These are phyloP conservation scores for Astrocystis sublimbata DNA, from an alignment of 495 filamentous ascomycete genomes.

Conservation along the genomic window DNA sequence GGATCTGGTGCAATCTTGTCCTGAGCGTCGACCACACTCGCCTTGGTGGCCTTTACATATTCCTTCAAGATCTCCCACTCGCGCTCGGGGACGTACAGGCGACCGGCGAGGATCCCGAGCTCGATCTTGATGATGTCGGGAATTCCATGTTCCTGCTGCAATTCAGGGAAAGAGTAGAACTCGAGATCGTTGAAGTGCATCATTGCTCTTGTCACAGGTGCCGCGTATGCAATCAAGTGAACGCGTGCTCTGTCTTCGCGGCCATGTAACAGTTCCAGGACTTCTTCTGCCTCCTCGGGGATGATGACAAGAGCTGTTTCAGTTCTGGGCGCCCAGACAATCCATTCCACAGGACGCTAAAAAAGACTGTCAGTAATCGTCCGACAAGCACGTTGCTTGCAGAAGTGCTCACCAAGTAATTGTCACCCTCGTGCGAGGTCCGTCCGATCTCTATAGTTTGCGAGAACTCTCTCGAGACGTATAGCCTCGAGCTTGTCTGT, in stretches of 20 bases:
- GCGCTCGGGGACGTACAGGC: conserved; percentile 54
- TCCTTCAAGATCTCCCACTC: conserved; percentile 32
- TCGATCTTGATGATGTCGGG: conserved; percentile 53
- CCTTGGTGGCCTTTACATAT: conserved; percentile 3
- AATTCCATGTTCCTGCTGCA: conserved; percentile 36
- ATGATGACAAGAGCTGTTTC: conserved; percentile 52
- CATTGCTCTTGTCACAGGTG: conserved; percentile 57
- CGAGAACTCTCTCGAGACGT: conserved; percentile 39
- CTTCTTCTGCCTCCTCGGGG: conserved; percentile 55
- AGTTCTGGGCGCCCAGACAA: conserved; percentile 35
- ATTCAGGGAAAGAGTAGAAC: conserved; percentile 50
- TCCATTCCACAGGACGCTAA: conserved; percentile 44
- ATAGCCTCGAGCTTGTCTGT: conserved; percentile 29
- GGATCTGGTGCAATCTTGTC: conserved; percentile 5
- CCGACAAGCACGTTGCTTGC: neutral
- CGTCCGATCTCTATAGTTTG: conserved; percentile 23
- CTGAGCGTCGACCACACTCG: neutral
- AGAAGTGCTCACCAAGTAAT: conserved; percentile 35
- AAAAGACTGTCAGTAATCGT: conserved; percentile 17
- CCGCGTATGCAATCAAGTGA: conserved; percentile 54
- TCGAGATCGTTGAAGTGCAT: conserved; percentile 50
- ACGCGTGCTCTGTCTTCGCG: neutral
- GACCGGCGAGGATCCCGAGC: conserved; percentile 56
- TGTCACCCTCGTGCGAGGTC: conserved; percentile 23
- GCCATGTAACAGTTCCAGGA: conserved; percentile 45